These are phyloP conservation scores for Pichia kudriavzevii DNA, from an alignment of 1,139 yeast species.

Conservation along the genomic window DNA sequence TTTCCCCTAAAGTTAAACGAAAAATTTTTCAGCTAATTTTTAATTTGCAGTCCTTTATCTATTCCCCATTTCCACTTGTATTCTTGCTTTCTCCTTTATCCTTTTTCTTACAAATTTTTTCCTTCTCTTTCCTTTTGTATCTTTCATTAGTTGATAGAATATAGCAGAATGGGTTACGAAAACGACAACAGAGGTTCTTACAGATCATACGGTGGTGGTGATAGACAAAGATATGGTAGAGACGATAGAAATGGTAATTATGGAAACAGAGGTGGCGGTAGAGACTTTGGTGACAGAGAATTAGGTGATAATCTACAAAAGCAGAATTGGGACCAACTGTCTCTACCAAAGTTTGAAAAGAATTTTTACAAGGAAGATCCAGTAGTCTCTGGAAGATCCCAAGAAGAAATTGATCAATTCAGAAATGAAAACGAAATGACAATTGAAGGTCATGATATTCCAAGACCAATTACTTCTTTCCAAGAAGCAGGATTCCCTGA, in stretches of 20 bases:
- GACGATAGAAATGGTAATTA: conserved; percentile 31
- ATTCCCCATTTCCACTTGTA: conserved; percentile 1
- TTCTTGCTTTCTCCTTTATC: too few relatives aligned
- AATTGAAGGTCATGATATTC: conserved; percentile 74
- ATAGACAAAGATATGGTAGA: conserved; percentile 33
- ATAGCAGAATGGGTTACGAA: conserved; percentile 29
- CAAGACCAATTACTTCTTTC: conserved; percentile 86
- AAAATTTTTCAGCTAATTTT: too few relatives aligned
- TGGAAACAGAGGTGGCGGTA: conserved; percentile 8
- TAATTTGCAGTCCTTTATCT: not conserved
- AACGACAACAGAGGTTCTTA: conserved; percentile 27
- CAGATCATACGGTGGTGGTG: conserved; percentile 33
- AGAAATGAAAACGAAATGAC: conserved; percentile 85
- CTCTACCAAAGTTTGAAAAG: conserved; percentile 87
- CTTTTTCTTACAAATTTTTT: conserved; percentile 9
- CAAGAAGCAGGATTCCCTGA: conserved; percentile 98
- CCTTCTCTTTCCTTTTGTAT: conserved; percentile 3
- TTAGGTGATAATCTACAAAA: conserved; percentile 54
- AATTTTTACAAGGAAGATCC: conserved; percentile 88
- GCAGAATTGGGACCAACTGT: conserved; percentile 74
- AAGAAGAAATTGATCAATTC: conserved; percentile 63
- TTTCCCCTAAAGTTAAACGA: too few relatives aligned
- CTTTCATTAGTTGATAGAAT: not conserved
- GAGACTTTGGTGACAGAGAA: conserved; percentile 28
- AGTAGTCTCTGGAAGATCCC: conserved; percentile 65